A percentile compares a stretch with the other conserved stretches of the same genome.
These are phyloP conservation scores for Aureobasidium sp. DNA, from an alignment of 2,329 filamentous ascomycete species.

Conservation along the genomic window DNA sequence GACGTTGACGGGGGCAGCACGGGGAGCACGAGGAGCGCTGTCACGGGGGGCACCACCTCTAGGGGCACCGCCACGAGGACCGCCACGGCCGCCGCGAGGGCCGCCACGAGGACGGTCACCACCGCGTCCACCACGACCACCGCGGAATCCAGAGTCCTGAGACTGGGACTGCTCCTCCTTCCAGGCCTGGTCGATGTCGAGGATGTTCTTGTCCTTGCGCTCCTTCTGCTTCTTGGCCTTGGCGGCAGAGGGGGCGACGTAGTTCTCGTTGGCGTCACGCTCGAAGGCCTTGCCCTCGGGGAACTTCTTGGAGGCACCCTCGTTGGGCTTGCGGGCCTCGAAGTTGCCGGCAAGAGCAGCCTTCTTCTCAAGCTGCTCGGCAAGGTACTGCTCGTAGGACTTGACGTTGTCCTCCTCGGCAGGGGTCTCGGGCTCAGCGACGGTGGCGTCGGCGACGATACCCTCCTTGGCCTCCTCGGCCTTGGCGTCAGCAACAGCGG, in stretches of 20 bases:
- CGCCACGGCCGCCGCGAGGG: constrained; percentile 46
- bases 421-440: constrained; percentile 35
- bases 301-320: constrained; percentile 94
- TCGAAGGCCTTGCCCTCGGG: constrained; percentile 64
- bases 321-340: constrained; percentile 82
- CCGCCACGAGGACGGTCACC: constrained; percentile 27
- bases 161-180: constrained; percentile 35
- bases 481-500: constrained; percentile 81
- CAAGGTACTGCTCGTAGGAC: constrained; percentile 83
- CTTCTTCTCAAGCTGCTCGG: constrained; percentile 69
- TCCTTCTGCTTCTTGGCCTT: constrained; percentile 79
- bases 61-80: constrained; percentile 40
- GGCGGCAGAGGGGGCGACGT: constrained; percentile 63
- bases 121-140: constrained; percentile 41
- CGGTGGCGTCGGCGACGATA: constrained; percentile 31
- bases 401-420: constrained; percentile 69
- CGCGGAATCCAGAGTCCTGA: constrained; percentile 42
- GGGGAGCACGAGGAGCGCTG: constrained; percentile 33
- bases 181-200: constrained; percentile 76
- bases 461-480: constrained; percentile 66
- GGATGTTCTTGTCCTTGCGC: constrained; percentile 81
- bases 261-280: constrained; percentile 52
- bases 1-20: constrained; percentile 21
- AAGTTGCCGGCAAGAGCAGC: constrained; percentile 56
- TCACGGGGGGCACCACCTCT: constrained; percentile 30